These are phyloP conservation scores for Xylaria multiplex DNA, from an alignment of 2,329 filamentous ascomycete species.

Conservation along the genomic window DNA sequence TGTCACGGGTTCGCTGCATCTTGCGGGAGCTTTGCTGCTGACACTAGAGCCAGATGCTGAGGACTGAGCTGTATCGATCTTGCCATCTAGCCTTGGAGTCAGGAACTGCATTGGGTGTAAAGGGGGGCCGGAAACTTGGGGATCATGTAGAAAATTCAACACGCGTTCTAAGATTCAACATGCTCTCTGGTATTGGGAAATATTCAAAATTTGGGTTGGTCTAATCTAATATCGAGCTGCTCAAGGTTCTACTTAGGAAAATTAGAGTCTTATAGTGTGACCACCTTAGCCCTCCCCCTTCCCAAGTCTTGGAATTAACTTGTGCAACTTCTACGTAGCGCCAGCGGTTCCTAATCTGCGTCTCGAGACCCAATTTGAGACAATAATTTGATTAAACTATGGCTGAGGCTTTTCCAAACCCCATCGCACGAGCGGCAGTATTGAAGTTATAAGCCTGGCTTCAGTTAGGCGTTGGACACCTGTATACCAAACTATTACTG, in stretches of 20 bases:
- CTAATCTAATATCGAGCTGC: not conserved
- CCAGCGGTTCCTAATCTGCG: not conserved
- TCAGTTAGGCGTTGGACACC: too few relatives aligned
- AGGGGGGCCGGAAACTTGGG: not conserved
- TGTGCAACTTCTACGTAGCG: not conserved
- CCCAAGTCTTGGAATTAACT: not conserved
- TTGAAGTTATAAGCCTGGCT: too few relatives aligned
- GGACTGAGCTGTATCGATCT: constrained; percentile 41
- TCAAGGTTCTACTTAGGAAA: not conserved
- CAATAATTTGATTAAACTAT: not conserved
- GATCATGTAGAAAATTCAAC: constrained; percentile 21
- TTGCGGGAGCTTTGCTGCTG: constrained; percentile 82
- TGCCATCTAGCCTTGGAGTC: not conserved
- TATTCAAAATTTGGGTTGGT: not conserved
- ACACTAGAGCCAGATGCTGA: constrained; percentile 66
- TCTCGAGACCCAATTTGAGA: not conserved
- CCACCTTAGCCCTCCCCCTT: not conserved
- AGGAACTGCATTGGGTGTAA: not conserved
- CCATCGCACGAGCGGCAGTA: too few relatives aligned
- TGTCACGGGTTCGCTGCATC: constrained; percentile 84
- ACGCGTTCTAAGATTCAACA: constrained; percentile 26
- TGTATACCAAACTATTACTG: too few relatives aligned
- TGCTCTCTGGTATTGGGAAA: not conserved
- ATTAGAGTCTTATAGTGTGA: not conserved
- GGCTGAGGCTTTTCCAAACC: not conserved